These are phyloP conservation scores for Purpureocillium takamizusanense DNA, from an alignment of 2,329 filamentous ascomycete species.

Conservation along the genomic window DNA sequence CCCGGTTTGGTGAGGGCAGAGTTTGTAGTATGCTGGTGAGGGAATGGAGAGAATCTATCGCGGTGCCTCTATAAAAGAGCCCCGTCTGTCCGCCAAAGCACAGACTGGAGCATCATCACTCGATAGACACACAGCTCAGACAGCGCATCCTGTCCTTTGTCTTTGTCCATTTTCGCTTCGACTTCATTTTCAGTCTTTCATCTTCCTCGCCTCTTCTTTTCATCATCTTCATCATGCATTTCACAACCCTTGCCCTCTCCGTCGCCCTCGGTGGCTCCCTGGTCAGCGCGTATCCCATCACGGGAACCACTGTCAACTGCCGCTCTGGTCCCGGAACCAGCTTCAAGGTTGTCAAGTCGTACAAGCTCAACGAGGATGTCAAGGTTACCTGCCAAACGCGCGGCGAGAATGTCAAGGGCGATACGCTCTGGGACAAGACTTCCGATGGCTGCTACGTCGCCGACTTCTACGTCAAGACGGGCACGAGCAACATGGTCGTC, in stretches of 20 bases:
- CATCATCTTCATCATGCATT: background rate
- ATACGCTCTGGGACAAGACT: conserved; percentile 5
- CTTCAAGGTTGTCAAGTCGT: conserved; percentile 2
- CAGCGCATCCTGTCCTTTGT: too few relatives aligned
- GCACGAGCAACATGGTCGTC: conserved; percentile 3
- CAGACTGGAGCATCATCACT: too few relatives aligned
- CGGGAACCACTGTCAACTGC: conserved; percentile 3
- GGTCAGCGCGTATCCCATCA: conserved; percentile 2
- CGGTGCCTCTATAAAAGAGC: too few relatives aligned
- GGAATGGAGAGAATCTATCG: too few relatives aligned
- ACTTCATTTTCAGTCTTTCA: too few relatives aligned
- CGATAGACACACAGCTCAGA: too few relatives aligned
- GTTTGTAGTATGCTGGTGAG: too few relatives aligned
- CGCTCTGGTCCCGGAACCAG: conserved; percentile 4
- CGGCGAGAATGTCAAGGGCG: conserved; percentile 2
- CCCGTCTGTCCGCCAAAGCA: too few relatives aligned
- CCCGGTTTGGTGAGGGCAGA: too few relatives aligned
- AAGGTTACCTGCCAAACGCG: conserved; percentile 4
- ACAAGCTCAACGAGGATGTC: conserved; percentile 2
- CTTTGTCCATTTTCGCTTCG: too few relatives aligned
- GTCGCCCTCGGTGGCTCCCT: background rate
- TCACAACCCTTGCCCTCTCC: background rate
- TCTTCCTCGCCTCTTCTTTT: too few relatives aligned
- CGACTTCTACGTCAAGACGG: conserved; percentile 7
- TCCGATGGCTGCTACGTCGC: conserved; percentile 5